Base-by-base conservation (phyloP, 192 early-diverging fungal species). In the Coemansia reversa region DNA sequence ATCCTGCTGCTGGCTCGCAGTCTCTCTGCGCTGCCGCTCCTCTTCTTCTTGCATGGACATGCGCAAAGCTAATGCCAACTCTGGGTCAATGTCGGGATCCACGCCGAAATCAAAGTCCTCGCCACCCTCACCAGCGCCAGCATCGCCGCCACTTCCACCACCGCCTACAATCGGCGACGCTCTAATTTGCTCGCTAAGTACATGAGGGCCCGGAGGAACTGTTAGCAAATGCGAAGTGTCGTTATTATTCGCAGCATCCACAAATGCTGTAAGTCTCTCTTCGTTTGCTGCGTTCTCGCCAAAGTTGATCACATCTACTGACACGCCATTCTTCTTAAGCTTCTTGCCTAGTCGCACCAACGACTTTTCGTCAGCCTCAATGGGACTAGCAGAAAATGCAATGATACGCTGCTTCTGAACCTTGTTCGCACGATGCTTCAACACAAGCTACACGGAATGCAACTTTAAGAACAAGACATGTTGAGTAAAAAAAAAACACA, bases 401-500 rank as follows among this genome's bases (percentile, higher is more conserved):
- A 98, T 88, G 53, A 98, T 92, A 39, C 96, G 70, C 77, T 96
- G 96, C 65, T 89, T 84, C 75, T 97, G 95, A 63, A 94, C 92
- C 79, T 92, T 95, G 84, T 98, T 97, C 62, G 95, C 94, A 47
- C 95, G 90, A 75, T 98, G 95, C 73, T 98, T 98, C 67, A 98
- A 74, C 23, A 91, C 95, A 56, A 98, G 66, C 70, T 81, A 79
- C 55, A 63, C 14, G 2, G 6, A 12, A 83, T 87, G 20, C 7
- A 39, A 7, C 39, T 24, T 19, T 30, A 47, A 11, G 33, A 2
- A 60, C 18, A 60, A 12, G 16, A 16, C 16, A 33, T 90, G 64
- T 19, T 54, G 51, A 32, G 30, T 33, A 19, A 9, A 35, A 19
- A 63, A 52, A n/a, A n/a, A n/a, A n/a, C n/a, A n/a, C n/a, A n/a